Evolutionary conservation across 352 stramenopile genomes (phyloP), one percentile per base, ranked within the genome.

Genomic region (Globisporangium mamillatum): DNA sequence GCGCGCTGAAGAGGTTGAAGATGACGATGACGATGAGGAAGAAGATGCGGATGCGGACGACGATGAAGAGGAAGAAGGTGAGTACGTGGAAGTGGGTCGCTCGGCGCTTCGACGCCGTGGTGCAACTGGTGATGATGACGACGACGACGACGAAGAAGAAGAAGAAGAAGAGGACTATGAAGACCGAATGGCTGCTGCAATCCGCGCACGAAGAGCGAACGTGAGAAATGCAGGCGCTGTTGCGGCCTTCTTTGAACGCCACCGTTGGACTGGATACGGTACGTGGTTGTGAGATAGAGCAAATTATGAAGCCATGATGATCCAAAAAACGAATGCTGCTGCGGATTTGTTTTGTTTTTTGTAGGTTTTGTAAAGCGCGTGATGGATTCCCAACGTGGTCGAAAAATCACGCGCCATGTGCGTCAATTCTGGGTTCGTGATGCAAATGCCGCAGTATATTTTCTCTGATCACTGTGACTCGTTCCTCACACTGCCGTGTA

Each of bases 371-470:
- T 62, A 14, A 44, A 32, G 38, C 62, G 67, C 34, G 12, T 61
- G 22, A 52, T 25, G 4, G 61, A 65, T 14, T 60, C 61, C n/a
- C 56, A 56, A 22, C 60, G 48, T 29, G 68, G 75, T 5, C 81
- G 77, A 46, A 71, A 68, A 22, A 7, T 75, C 14, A 64, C 70
- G 8, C 76, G 70, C 4, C 71, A 62, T 24, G 24, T 81, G 27
- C 71, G 75, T 1, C 72, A 74, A 34, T 66, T 89, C 50, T 91
- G 78, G 81, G 76, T 82, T 50, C 24, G 74, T 53, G 29, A 5
- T 4, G 20, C 12, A n/a, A 9, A 16, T 22, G 25, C 53, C 10
- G n/a, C 9, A 46, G 38, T 20, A 29, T 9, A 12, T 27, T 10
- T 20, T 16, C 2, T 56, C 25, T 29, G 41, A 29, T 8, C 25